Percentiles rank a stretch among this genome's conserved stretches.
phyloP scores from a whole-genome alignment of 768 basidiomycete genomes.

The Cystobasidiopsis lactophilus region DNA sequence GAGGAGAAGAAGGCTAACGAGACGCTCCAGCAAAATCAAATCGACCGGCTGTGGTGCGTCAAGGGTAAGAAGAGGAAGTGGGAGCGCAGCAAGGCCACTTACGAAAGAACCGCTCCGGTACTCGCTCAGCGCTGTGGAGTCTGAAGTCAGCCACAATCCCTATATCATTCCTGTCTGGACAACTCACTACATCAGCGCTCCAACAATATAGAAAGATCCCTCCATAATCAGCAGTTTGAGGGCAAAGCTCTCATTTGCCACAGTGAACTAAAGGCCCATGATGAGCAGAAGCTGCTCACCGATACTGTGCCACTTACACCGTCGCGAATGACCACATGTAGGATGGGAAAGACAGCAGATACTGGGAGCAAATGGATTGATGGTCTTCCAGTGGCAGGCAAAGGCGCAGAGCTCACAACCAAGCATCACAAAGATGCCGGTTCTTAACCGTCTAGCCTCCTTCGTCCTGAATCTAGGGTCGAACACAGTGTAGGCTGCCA shows the following conservation, averaged over 20 bases:
- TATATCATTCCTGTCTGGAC: not conserved
- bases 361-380: no score
- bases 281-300: no score
- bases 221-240: slow-evolving; percentile 46
- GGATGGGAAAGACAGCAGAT: slow-evolving; percentile 43
- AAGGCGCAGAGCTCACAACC: no score
- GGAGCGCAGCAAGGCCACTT: not conserved
- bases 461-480: slow-evolving; percentile 28
- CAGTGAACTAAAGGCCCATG: slow-evolving; percentile 21
- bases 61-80: no score
- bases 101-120: slow-evolving; percentile 4
- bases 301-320: slow-evolving; percentile 30
- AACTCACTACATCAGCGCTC: slow-evolving; percentile 3
- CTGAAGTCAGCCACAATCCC: not conserved
- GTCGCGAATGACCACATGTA: slow-evolving; percentile 39
- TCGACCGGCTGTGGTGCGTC: slow-evolving; percentile 33
- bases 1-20: no score
- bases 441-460: slow-evolving; percentile 50
- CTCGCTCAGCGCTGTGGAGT: slow-evolving; percentile 7
- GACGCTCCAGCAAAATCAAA: slow-evolving; percentile 62
- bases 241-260: slow-evolving; percentile 41
- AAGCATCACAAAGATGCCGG: slow-evolving; percentile 54
- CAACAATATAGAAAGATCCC: slow-evolving; percentile 37
- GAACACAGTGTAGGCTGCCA: not conserved
- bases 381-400: no score